Evolutionary conservation across 2,329 filamentous ascomycete genomes (phyloP).

Genomic region (Zalaria sp.): DNA sequence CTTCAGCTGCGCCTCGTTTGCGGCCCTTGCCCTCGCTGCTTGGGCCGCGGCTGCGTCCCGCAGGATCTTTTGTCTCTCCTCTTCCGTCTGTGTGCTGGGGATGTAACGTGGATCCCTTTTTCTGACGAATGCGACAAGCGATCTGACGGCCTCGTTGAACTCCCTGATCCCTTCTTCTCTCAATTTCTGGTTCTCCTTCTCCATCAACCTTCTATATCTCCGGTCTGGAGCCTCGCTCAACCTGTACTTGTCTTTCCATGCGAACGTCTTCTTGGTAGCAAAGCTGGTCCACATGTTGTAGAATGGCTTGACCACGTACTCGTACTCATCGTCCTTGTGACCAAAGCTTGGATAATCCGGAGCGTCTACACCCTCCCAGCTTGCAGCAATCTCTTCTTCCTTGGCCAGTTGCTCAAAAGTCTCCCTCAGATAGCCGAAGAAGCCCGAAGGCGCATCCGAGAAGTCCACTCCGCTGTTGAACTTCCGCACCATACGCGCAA

Average conservation of each 20-base stretch:
- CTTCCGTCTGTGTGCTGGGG: slow-evolving; percentile 61
- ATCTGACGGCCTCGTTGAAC: slow-evolving; percentile 84
- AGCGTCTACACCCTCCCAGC: slow-evolving; percentile 48
- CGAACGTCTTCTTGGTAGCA: slow-evolving; percentile 69
- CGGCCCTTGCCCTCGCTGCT: slow-evolving; percentile 67
- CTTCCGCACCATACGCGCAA: slow-evolving; percentile 62
- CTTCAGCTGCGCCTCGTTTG: slow-evolving; percentile 60
- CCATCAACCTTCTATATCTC: slow-evolving; percentile 68
- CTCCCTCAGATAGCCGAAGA: slow-evolving; percentile 66
- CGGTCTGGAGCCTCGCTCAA: slow-evolving; percentile 80
- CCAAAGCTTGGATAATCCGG: slow-evolving; percentile 74
- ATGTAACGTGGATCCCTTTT: slow-evolving; percentile 83
- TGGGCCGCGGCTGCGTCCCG: slow-evolving; percentile 71
- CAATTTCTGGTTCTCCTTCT: slow-evolving; percentile 81
- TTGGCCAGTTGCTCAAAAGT: slow-evolving; percentile 67
- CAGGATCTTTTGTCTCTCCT: slow-evolving; percentile 63
- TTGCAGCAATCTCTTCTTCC: slow-evolving; percentile 65
- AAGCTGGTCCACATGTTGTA: slow-evolving; percentile 73
- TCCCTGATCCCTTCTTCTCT: slow-evolving; percentile 72
- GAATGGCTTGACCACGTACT: slow-evolving; percentile 64
- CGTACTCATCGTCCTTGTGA: slow-evolving; percentile 57
- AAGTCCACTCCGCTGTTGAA: slow-evolving; percentile 71
- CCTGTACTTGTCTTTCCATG: slow-evolving; percentile 78
- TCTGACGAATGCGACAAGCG: slow-evolving; percentile 73
- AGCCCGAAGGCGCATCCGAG: slow-evolving; percentile 65